Conservation (phyloP, 495 filamentous ascomycete species). For the Poronia punctata region DNA sequence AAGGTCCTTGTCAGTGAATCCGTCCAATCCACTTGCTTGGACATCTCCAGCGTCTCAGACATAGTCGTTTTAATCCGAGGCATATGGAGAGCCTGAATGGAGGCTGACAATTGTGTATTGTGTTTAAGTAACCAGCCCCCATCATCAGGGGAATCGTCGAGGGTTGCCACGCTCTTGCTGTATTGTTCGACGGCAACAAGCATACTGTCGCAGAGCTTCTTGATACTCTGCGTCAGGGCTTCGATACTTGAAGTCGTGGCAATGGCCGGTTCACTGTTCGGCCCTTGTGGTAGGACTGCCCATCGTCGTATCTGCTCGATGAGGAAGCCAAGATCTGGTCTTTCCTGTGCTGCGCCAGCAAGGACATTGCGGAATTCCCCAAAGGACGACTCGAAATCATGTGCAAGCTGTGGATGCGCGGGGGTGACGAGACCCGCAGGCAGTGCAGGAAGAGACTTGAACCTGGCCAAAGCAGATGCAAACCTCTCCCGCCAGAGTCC, state of each 20-base stretch:
- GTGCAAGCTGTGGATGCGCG: slow-evolving; percentile 33
- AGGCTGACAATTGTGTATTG: slow-evolving; percentile 48
- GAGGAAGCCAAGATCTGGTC: slow-evolving; percentile 56
- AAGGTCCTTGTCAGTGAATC: slow-evolving; percentile 35
- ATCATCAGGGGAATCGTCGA: slow-evolving; percentile 52
- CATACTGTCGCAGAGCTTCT: slow-evolving; percentile 55
- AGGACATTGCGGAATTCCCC: slow-evolving; percentile 39
- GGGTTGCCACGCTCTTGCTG: slow-evolving; percentile 36
- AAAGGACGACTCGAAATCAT: slow-evolving; percentile 39
- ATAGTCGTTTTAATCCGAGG: slow-evolving; percentile 40
- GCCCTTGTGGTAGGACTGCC: slow-evolving; percentile 16
- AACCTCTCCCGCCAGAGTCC: slow-evolving; percentile 45
- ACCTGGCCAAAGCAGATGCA: slow-evolving; percentile 25
- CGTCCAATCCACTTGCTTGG: slow-evolving; percentile 43
- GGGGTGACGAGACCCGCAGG: slow-evolving; percentile 47
- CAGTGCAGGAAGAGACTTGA: slow-evolving; percentile 45
- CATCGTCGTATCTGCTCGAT: slow-evolving; percentile 52
- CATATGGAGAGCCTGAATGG: slow-evolving; percentile 53
- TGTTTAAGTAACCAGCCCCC: slow-evolving; percentile 56
- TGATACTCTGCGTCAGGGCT: slow-evolving; percentile 31
- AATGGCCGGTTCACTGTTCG: background rate
- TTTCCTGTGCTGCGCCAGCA: slow-evolving; percentile 30
- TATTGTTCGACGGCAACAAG: slow-evolving; percentile 69
- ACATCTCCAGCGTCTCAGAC: slow-evolving; percentile 39
- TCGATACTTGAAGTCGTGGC: background rate